Percentiles rank a stretch among this genome's conserved stretches.
Evolutionary conservation across 2,329 filamentous ascomycete genomes (phyloP).

Genomic region (Beauveria caledonica): DNA sequence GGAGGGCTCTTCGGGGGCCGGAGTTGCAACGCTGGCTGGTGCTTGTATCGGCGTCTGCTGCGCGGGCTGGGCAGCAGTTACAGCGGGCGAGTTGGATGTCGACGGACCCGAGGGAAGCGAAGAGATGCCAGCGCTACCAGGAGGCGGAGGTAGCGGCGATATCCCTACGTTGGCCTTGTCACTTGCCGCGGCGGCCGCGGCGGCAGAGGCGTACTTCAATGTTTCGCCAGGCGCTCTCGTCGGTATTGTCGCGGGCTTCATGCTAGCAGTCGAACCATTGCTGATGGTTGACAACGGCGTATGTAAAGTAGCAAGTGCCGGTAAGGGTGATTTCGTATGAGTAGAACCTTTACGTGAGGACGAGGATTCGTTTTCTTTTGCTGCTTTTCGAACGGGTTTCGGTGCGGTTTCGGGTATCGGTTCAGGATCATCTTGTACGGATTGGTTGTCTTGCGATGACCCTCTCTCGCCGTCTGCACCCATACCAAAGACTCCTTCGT

Average conservation of each 20-base stretch:
- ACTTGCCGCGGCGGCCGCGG: constrained; percentile 83
- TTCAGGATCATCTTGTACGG: constrained; percentile 70
- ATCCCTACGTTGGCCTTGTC: constrained; percentile 87
- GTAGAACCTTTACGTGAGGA: constrained; percentile 64
- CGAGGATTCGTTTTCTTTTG: constrained; percentile 45
- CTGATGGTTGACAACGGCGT: constrained; percentile 56
- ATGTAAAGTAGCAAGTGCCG: constrained; percentile 85
- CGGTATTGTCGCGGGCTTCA: constrained; percentile 90
- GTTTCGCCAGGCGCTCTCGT: constrained; percentile 80
- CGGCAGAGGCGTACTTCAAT: constrained; percentile 93
- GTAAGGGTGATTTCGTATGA: constrained; percentile 87
- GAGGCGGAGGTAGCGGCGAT: constrained; percentile 84
- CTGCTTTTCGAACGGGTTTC: constrained; percentile 44
- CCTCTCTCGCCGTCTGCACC: constrained; percentile 71
- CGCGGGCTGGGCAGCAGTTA: constrained; percentile 38
- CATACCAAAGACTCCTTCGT: constrained; percentile 83
- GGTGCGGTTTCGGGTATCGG: constrained; percentile 43
- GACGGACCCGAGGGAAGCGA: constrained; percentile 36
- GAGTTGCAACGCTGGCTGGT: constrained; percentile 18
- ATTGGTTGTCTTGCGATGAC: constrained; percentile 94
- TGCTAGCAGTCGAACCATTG: constrained; percentile 53
- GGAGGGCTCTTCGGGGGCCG: constrained; percentile 16
- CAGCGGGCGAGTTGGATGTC: constrained; percentile 29
- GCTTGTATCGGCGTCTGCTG: constrained; percentile 19
- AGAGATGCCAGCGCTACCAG: constrained; percentile 46